Evolutionary conservation across 2,329 filamentous ascomycete genomes (phyloP), one percentile per base, ranked within the genome.

Genomic region (Ceratocystis lukuohia): DNA sequence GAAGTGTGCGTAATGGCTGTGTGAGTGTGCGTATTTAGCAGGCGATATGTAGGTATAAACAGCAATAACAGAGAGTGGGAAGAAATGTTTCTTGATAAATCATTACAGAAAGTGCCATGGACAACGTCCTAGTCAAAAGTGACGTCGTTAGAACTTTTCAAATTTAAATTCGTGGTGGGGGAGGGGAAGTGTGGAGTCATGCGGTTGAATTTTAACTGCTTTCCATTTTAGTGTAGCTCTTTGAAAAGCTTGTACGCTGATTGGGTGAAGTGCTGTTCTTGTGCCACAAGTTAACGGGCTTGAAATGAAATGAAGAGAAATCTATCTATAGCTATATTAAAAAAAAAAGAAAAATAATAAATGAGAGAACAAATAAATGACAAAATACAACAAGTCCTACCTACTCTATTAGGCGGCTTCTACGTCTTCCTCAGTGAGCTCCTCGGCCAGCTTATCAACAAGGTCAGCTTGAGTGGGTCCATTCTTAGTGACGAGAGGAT

Each of bases 61-160:
- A 12, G 37, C 8, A 41, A 15, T 41, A 41, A 10, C 1, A 1
- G 10, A 41, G 37, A 15, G 12, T 15, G 37, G 12, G 3, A 41
- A 41, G 37, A 41, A 41, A 41, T 1, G 37, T 4, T 15, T 41
- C 3, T 41, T 41, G 37, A 4, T 12, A 15, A 12, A 41, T 41
- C 5, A 41, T 41, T 3, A 12, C 37, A 41, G 37, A 15, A 12
- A 15, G 37, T 41, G 37, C 37, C 37, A 41, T 41, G 37, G 12
- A 41, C 37, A 41, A 15, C 10, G 37, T 41, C 37, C 37, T 41
- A 2, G 37, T 41, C 12, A 12, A 41, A 41, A 59, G 33, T 65
- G 63, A 65, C 63, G 63, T 65, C 63, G 63, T 59, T 65, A 4
- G 33, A 48, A 20, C 30, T 59, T 65, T 57, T 65, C 20, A 37